Evolutionary conservation across 2,329 filamentous ascomycete genomes (phyloP).

Genomic region (Penicillium sp.): DNA sequence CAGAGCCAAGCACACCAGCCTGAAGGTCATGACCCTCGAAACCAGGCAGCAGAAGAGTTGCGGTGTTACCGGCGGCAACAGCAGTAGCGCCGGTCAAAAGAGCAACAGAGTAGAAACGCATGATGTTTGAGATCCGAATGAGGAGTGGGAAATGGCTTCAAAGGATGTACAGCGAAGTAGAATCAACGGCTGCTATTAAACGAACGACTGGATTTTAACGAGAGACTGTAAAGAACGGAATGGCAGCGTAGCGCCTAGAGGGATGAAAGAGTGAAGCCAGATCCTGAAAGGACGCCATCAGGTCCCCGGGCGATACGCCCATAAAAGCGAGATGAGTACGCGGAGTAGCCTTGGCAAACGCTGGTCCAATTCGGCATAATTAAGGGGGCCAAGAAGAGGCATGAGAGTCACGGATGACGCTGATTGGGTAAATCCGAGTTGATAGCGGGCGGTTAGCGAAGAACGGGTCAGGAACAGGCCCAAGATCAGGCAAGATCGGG

Average conservation of each 20-base stretch:
- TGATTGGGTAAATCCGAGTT: neutral
- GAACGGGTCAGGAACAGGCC: conserved; percentile 13
- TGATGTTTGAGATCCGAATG: conserved; percentile 8
- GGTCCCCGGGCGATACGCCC: conserved; percentile 6
- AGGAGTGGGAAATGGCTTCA: conserved; percentile 3
- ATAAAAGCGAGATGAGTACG: conserved; percentile 1
- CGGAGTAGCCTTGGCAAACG: neutral
- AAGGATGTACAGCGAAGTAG: conserved; percentile 8
- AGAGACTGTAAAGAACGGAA: conserved; percentile 21
- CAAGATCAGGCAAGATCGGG: conserved; percentile 9
- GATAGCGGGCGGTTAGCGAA: conserved; percentile 5
- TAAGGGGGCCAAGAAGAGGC: conserved; percentile 1
- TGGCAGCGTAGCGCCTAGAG: conserved; percentile 8
- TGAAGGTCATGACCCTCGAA: conserved; percentile 20
- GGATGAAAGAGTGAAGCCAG: conserved; percentile 1
- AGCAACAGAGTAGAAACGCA: conserved; percentile 24
- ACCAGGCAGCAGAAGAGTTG: conserved; percentile 21
- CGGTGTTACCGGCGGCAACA: conserved; percentile 19
- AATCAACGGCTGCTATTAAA: conserved; percentile 10
- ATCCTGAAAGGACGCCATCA: neutral
- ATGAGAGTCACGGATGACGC: neutral
- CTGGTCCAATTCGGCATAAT: neutral
- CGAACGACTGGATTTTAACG: conserved; percentile 18
- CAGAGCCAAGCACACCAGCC: conserved; percentile 15
- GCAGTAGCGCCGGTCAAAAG: conserved; percentile 25